Evolutionary conservation across 1,284 basidiomycete genomes (phyloP).

Genomic region (Pascua sp.): DNA sequence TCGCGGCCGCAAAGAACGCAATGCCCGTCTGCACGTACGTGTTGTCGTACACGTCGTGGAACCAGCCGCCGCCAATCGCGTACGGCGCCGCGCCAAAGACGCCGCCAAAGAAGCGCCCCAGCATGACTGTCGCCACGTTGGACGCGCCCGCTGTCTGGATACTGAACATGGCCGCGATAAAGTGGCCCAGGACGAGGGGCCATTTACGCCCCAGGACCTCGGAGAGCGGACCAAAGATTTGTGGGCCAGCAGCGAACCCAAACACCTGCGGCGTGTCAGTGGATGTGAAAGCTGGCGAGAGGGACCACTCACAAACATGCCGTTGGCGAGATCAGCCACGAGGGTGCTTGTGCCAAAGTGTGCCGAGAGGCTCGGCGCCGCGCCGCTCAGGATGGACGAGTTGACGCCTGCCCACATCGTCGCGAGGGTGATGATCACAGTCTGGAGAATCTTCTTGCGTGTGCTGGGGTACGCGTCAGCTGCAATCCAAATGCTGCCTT

Average conservation of each 20-base stretch:
- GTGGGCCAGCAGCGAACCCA: constrained; percentile 54
- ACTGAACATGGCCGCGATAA: constrained; percentile 34
- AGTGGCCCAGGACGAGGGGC: constrained; percentile 25
- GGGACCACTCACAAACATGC: constrained; percentile 16
- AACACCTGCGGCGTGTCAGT: constrained; percentile 7
- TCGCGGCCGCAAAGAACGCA: constrained; percentile 14
- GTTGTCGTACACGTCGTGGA: constrained; percentile 18
- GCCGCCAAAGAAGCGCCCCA: constrained; percentile 64
- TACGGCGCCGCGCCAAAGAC: constrained; percentile 39
- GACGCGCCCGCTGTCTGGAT: constrained; percentile 42
- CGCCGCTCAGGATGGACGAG: constrained; percentile 12
- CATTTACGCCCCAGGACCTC: constrained; percentile 55
- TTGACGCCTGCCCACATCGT: constrained; percentile 22
- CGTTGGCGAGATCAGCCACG: constrained; percentile 21
- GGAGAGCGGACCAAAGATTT: constrained; percentile 58
- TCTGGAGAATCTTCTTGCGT: constrained; percentile 16
- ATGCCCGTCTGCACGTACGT: constrained; percentile 14
- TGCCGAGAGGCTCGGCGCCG: background rate
- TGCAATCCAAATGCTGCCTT: no score
- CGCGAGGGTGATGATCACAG: constrained; percentile 17
- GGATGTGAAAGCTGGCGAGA: background rate
- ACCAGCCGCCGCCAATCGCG: constrained; percentile 22
- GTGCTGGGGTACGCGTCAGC: constrained; percentile 1
- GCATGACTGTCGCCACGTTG: constrained; percentile 66
- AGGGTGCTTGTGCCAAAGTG: constrained; percentile 12